Base-by-base conservation (phyloP, 2,329 filamentous ascomycete genomes). In the Verticillium dahliae region DNA sequence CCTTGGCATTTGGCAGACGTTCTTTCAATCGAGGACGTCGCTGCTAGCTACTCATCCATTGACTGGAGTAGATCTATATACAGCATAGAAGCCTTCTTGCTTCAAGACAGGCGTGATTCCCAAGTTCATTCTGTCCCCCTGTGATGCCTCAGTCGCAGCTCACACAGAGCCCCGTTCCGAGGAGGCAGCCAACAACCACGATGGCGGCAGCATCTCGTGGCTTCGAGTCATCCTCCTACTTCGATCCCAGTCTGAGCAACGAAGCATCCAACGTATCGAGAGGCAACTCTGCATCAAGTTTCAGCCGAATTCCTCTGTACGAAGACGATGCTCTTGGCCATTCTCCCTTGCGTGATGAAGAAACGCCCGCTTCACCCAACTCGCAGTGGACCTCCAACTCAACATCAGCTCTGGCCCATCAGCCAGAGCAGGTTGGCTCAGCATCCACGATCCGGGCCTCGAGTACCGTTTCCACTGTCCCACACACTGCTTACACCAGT, bases 401-500 rank as follows among this genome's bases (percentile, higher is more conserved):
- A n/a, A 27, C n/a, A n/a, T 13, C n/a, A 10, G 7, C 9, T 22
- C 22, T 18, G 18, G 9, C 6, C 18, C n/a, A 22, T 7, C 45
- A 52, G 22, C 45, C 4, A 27, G n/a, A 11, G 22, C 18, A n/a
- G 9, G 10, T 18, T 13, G 11, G 15, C 3, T 11, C n/a, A 22
- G 18, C n/a, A 10, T 22, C 45, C 45, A 10, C 45, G 4, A 22
- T 7, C 22, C 45, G 15, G 18, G n/a, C 11, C 10, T 52, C 45
- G 9, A n/a, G 45, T 9, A 6, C 45, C n/a, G 18, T n/a, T 70
- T 22, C 45, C 18, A 18, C 68, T 4, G 69, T 74, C 1, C 69
- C 75, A 18, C 77, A 73, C n/a, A 79, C 77, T 6, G 67, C 75
- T 1, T 78, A 62, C 27, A 60, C 78, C 3, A 77, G 79, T 9